A percentile compares a stretch with the other conserved stretches of the same genome.
phyloP scores from a whole-genome alignment of 306 rosid species.

The Clitoria ternatea region DNA sequence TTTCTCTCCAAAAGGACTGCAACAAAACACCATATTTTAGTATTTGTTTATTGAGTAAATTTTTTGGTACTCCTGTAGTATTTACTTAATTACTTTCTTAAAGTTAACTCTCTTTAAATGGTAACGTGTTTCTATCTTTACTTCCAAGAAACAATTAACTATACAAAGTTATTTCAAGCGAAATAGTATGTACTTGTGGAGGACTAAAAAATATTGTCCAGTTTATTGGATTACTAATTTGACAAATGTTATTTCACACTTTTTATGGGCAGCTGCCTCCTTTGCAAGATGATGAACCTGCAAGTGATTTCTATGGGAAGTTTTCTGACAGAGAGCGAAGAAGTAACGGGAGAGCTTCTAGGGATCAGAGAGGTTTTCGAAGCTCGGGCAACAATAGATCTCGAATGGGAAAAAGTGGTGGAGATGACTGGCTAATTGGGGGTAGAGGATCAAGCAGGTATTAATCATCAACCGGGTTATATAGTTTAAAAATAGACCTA shows the following conservation, averaged over 20 bases:
- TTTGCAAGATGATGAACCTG: constrained; percentile 82
- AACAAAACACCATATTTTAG: background rate
- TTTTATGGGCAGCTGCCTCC: constrained; percentile 61
- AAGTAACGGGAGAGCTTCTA: constrained; percentile 38
- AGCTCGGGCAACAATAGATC: constrained; percentile 43
- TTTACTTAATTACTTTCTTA: no score
- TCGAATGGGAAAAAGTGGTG: constrained; percentile 42
- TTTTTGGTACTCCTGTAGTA: no score
- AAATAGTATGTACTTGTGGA: no score
- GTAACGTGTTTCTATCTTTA: no score
- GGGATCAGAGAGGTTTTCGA: constrained; percentile 54
- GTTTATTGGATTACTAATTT: background rate
- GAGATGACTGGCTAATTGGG: constrained; percentile 75
- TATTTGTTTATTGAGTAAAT: background rate
- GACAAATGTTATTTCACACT: background rate
- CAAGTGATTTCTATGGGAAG: constrained; percentile 68
- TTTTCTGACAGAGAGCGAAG: constrained; percentile 63
- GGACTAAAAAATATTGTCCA: no score
- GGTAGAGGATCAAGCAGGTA: constrained; percentile 56
- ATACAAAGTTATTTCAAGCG: no score
- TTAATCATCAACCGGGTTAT: constrained; percentile 55
- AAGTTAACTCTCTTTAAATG: no score
- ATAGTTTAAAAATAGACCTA: background rate
- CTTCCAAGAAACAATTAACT: no score
- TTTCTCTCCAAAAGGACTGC: background rate